Conservation (phyloP, 2,329 filamentous ascomycete genomes). For the Colletotrichum scovillei region DNA sequence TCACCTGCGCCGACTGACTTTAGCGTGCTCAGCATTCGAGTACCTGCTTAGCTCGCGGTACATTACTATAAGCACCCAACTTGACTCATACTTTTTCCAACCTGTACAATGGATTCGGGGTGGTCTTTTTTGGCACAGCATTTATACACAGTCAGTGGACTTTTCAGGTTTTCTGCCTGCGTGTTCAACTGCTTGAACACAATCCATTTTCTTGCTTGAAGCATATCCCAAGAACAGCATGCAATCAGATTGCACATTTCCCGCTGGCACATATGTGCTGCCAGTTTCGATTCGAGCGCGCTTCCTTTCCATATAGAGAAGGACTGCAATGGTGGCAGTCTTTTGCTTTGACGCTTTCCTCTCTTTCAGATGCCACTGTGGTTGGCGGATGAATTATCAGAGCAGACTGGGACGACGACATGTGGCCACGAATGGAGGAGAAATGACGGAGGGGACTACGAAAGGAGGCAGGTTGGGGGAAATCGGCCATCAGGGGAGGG, state of each 20-base stretch:
- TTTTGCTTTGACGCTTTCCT: not conserved
- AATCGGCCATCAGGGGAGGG: not conserved
- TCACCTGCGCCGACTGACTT: slow-evolving; percentile 7
- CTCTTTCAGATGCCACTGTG: not conserved
- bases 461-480: not conserved
- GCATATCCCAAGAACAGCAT: slow-evolving; percentile 31
- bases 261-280: not conserved
- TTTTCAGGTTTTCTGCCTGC: slow-evolving; percentile 1
- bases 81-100: not conserved
- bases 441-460: not conserved
- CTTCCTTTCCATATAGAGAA: slow-evolving; percentile 17
- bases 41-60: not conserved
- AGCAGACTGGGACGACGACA: slow-evolving; percentile 22
- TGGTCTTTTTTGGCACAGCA: not conserved
- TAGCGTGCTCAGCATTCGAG: not conserved
- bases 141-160: slow-evolving; percentile 6
- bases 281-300: not conserved
- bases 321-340: not conserved
- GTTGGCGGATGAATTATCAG: not conserved
- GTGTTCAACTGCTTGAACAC: not conserved
- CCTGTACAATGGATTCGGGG: slow-evolving; percentile 17
- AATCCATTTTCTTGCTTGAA: not conserved
- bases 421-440: slow-evolving; percentile 18
- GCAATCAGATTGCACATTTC: slow-evolving; percentile 33
- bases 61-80: not conserved